A percentile compares a stretch with the other conserved stretches of the same genome.
Conservation (phyloP, 2,329 filamentous ascomycete genomes). For the Penicillium sp. region DNA sequence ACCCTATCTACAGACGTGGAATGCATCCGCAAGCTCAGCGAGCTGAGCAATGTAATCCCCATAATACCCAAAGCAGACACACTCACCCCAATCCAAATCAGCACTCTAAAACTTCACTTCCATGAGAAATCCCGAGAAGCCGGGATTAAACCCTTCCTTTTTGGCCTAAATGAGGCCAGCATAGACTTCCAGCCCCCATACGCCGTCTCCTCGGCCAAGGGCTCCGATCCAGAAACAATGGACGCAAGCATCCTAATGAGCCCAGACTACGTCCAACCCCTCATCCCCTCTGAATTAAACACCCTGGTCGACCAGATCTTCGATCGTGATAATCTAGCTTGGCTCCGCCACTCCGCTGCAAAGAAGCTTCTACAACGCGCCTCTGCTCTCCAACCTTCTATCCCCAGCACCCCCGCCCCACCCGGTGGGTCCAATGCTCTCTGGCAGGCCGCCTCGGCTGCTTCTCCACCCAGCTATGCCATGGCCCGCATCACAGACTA, state of each 20-base stretch:
- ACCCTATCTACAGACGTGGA: conserved; percentile 67
- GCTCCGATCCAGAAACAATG: conserved; percentile 77
- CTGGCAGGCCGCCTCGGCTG: conserved; percentile 24
- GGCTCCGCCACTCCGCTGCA: conserved; percentile 79
- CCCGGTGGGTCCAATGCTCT: not conserved
- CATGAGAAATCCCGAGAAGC: conserved; percentile 39
- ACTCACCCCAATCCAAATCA: conserved; percentile 59
- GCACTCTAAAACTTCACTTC: conserved; percentile 58
- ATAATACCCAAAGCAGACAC: conserved; percentile 77
- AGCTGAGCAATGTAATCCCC: conserved; percentile 81
- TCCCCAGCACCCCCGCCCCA: not conserved
- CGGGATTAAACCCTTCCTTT: conserved; percentile 67
- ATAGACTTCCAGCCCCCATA: conserved; percentile 56
- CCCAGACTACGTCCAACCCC: conserved; percentile 81
- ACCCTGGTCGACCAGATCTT: conserved; percentile 73
- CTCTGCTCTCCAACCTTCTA: conserved; percentile 18
- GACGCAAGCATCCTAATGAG: conserved; percentile 94
- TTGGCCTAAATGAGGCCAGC: conserved; percentile 47
- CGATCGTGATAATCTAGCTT: conserved; percentile 73
- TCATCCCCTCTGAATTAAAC: conserved; percentile 72
- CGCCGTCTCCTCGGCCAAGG: conserved; percentile 73
- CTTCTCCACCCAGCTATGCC: conserved; percentile 52
- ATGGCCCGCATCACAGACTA: conserved; percentile 63
- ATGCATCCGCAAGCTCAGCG: conserved; percentile 68
- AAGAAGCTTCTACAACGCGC: conserved; percentile 71